Evolutionary conservation across 2,329 filamentous ascomycete genomes (phyloP).

Genomic region (Trichophaea hybrida): DNA sequence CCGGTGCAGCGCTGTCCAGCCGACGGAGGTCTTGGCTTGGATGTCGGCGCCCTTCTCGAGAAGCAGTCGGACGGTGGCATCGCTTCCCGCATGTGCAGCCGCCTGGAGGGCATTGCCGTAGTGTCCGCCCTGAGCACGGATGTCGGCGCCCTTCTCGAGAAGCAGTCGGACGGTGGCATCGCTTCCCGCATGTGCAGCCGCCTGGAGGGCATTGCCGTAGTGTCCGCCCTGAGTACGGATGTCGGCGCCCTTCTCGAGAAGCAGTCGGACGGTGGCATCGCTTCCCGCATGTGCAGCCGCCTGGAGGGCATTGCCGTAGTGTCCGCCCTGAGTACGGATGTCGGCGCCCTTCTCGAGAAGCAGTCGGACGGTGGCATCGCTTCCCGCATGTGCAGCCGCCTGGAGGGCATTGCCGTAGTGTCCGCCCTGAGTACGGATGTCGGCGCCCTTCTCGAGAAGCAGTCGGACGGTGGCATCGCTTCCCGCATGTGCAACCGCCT

Average conservation of each 20-base stretch:
- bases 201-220: conserved; percentile 21
- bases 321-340: not conserved
- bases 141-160: conserved; percentile 18
- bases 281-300: not conserved
- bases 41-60: not conserved
- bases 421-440: not conserved
- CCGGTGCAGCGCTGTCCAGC: not conserved
- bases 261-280: conserved; percentile 6
- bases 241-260: conserved; percentile 19
- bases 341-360: not conserved
- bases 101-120: conserved; percentile 22
- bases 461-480: conserved; percentile 5
- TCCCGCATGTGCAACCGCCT: not conserved
- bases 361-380: conserved; percentile 7
- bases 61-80: not conserved
- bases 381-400: not conserved
- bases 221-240: conserved; percentile 15
- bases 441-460: conserved; percentile 11
- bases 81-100: not conserved
- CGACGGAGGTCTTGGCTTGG: not conserved
- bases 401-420: not conserved
- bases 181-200: not conserved
- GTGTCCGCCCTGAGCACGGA: conserved; percentile 14
- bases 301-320: conserved; percentile 10
- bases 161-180: conserved; percentile 8